Evolutionary conservation across 495 filamentous ascomycete genomes (phyloP).

Genomic region (Aspergillus mulundensis): DNA sequence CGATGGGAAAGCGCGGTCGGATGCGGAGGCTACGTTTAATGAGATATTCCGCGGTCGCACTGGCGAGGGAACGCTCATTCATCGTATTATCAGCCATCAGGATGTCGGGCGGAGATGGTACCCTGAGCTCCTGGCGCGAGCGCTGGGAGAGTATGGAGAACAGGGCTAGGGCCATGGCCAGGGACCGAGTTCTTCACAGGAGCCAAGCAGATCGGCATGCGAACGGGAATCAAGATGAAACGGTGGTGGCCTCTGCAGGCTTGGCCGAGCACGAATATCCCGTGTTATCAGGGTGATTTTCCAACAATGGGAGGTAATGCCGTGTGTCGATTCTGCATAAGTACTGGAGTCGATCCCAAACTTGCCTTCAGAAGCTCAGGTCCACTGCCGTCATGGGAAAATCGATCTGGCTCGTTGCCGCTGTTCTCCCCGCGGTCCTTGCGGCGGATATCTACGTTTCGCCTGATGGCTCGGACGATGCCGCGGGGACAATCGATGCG

Average conservation of each 20-base stretch:
- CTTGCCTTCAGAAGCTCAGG: background rate
- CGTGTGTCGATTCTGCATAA: background rate
- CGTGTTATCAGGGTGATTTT: background rate
- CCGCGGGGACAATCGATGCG: conserved; percentile 9
- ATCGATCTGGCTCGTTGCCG: background rate
- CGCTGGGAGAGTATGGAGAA: conserved; percentile 26
- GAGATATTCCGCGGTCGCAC: conserved; percentile 50
- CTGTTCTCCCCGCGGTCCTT: conserved; percentile 1
- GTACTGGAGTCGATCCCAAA: background rate
- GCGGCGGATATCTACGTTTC: conserved; percentile 20
- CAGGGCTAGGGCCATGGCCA: background rate
- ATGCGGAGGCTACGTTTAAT: conserved; percentile 44
- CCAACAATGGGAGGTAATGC: conserved; percentile 11
- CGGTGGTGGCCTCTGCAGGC: background rate
- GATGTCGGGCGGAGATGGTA: conserved; percentile 85
- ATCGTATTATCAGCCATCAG: conserved; percentile 81
- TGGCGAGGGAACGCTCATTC: conserved; percentile 79
- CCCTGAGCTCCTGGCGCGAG: conserved; percentile 55
- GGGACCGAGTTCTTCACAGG: background rate
- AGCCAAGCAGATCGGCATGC: background rate
- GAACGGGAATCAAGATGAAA: conserved; percentile 3
- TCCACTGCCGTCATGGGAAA: background rate
- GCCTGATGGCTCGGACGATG: conserved; percentile 14
- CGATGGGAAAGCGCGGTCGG: conserved; percentile 39
- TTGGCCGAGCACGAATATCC: conserved; percentile 14